Conservation (phyloP, 768 basidiomycete species). For the Suillus lakei region DNA sequence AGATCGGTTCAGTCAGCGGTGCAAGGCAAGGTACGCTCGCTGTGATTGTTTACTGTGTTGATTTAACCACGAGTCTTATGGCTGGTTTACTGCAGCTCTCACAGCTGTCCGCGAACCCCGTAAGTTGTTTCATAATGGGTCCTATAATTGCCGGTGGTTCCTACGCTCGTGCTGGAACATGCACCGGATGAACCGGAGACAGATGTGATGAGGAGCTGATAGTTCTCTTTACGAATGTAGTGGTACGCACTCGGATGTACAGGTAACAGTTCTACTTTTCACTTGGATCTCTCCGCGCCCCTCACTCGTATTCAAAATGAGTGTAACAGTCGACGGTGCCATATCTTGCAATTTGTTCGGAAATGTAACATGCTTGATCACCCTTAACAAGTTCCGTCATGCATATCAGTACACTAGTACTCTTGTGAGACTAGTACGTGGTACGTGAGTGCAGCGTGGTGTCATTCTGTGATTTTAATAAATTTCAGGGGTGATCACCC, state of each 20-base stretch:
- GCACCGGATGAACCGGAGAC: conserved; percentile 16
- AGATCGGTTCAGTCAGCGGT: conserved; percentile 44
- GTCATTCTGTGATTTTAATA: too few relatives aligned
- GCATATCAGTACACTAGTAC: too few relatives aligned
- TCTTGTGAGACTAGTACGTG: not conserved
- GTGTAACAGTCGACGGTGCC: too few relatives aligned
- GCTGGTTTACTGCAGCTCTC: conserved; percentile 47
- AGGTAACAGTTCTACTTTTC: not conserved
- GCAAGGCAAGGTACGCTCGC: conserved; percentile 59
- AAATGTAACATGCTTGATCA: too few relatives aligned
- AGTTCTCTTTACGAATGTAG: too few relatives aligned
- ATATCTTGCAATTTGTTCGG: too few relatives aligned
- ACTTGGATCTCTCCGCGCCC: not conserved
- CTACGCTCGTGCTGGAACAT: conserved; percentile 33
- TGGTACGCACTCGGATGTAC: conserved; percentile 13
- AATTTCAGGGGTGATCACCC: not conserved
- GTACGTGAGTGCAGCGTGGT: not conserved
- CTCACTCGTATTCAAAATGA: too few relatives aligned
- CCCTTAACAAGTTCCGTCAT: too few relatives aligned
- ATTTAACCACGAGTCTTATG: not conserved
- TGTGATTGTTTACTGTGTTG: not conserved
- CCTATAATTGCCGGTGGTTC: conserved; percentile 59
- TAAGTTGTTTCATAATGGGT: conserved; percentile 65
- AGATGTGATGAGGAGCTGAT: too few relatives aligned
- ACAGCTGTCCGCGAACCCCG: conserved; percentile 55